A percentile compares a stretch with the other conserved stretches of the same genome.
Evolutionary conservation across 495 filamentous ascomycete species (phyloP).

Genomic region (Copromyces sp.): DNA sequence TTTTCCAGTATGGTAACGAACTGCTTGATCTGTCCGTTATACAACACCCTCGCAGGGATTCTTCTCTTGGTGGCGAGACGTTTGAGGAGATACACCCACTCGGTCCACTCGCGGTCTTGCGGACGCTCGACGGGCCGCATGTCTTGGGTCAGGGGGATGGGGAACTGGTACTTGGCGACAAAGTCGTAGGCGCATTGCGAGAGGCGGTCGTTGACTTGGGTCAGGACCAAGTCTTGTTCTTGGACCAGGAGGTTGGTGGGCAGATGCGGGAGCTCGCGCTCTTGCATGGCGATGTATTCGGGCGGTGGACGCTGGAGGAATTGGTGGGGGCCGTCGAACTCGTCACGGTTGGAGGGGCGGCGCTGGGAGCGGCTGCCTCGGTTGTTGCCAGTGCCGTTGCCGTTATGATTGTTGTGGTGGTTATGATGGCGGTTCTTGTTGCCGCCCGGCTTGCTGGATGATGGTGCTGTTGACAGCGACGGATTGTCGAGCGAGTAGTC

Average conservation of each 20-base stretch:
- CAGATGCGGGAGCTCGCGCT: slow-evolving; percentile 68
- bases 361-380: slow-evolving; percentile 46
- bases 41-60: slow-evolving; percentile 71
- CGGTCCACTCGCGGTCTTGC: slow-evolving; percentile 75
- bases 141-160: slow-evolving; percentile 68
- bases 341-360: slow-evolving; percentile 71
- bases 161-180: slow-evolving; percentile 81
- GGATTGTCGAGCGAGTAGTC: slow-evolving; percentile 35
- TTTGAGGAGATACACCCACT: slow-evolving; percentile 85
- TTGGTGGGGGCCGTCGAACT: slow-evolving; percentile 80
- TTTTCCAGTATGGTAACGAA: slow-evolving; percentile 75
- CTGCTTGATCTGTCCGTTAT: slow-evolving; percentile 85
- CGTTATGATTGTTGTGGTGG: slow-evolving; percentile 15
- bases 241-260: slow-evolving; percentile 72
- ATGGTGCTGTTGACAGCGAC: slow-evolving; percentile 3
- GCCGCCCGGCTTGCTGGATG: neutral
- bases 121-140: slow-evolving; percentile 71
- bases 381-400: slow-evolving; percentile 39
- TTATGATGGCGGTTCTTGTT: slow-evolving; percentile 5
- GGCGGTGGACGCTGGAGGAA: slow-evolving; percentile 57
- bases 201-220: slow-evolving; percentile 69
- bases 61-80: slow-evolving; percentile 74
- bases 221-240: slow-evolving; percentile 74
- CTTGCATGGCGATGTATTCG: slow-evolving; percentile 58
- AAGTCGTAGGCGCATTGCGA: slow-evolving; percentile 83